phyloP scores from a whole-genome alignment of 2,329 filamentous ascomycete species.

The Corynespora cassiicola region DNA sequence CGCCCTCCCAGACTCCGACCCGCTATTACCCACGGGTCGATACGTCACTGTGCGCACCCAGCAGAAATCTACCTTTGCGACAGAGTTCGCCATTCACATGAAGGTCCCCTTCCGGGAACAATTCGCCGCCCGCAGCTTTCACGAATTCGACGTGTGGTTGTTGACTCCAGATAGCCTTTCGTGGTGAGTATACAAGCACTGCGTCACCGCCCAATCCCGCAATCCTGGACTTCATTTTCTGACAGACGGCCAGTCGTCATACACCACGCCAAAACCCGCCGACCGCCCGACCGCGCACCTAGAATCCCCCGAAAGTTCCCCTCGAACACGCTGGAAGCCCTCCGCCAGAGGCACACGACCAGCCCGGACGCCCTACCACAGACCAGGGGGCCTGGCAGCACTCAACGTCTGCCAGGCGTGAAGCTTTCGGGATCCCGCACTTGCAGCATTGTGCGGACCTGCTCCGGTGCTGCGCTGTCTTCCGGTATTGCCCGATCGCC shows the following conservation, averaged over 20 bases:
- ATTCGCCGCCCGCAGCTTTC: slow-evolving; percentile 13
- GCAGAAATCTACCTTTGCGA: slow-evolving; percentile 3
- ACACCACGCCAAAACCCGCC: no score
- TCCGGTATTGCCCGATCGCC: slow-evolving; percentile 23
- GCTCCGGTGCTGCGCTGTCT: no score
- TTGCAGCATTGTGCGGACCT: no score
- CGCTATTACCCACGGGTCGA: slow-evolving; percentile 6
- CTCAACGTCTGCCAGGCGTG: no score
- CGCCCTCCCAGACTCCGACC: no score
- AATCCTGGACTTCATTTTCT: background rate
- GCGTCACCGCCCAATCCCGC: background rate
- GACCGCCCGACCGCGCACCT: no score
- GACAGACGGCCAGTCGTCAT: no score
- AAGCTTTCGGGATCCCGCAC: slow-evolving; percentile 3
- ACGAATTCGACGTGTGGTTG: slow-evolving; percentile 16
- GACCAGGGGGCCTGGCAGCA: no score
- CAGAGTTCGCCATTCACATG: slow-evolving; percentile 22
- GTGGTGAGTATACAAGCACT: slow-evolving; percentile 8
- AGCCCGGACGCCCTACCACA: no score
- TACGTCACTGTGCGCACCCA: slow-evolving; percentile 19
- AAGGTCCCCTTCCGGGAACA: slow-evolving; percentile 18
- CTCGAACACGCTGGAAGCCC: no score
- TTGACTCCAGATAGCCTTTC: slow-evolving; percentile 10
- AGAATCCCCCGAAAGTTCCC: no score
- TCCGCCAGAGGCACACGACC: no score